Conservation (phyloP, 148 eudicot species). For the Persicaria tinctoria region DNA sequence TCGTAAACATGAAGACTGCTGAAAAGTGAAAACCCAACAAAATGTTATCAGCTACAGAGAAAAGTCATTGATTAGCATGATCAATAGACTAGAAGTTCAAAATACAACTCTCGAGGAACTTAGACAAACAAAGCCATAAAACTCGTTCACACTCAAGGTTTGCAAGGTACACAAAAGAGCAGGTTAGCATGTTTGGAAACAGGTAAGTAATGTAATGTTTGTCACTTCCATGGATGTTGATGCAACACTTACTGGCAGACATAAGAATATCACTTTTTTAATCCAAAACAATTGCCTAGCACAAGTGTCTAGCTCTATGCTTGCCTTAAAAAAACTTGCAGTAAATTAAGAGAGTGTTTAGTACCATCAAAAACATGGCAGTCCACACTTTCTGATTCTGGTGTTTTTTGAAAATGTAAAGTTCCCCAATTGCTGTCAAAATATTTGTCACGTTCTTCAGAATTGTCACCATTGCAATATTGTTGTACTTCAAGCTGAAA, state of each 20-base stretch:
- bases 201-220: background rate
- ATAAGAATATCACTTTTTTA: background rate
- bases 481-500: constrained; percentile 73
- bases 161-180: background rate
- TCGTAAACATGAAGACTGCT: background rate
- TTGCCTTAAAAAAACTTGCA: background rate
- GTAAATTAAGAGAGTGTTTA: constrained; percentile 3
- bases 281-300: background rate
- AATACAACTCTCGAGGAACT: background rate
- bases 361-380: constrained; percentile 82
- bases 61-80: too few relatives aligned
- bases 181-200: background rate
- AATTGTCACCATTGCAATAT: constrained; percentile 88
- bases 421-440: constrained; percentile 70
- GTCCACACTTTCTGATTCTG: constrained; percentile 84
- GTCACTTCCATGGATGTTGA: background rate
- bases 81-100: background rate
- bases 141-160: background rate
- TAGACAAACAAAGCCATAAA: background rate
- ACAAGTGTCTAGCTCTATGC: background rate
- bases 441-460: constrained; percentile 84
- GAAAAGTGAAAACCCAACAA: background rate
- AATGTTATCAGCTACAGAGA: background rate
- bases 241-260: background rate
- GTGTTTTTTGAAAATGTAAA: constrained; percentile 55